Evolutionary conservation across 2,329 filamentous ascomycete genomes (phyloP).

Genomic region (Calonectria montana): DNA sequence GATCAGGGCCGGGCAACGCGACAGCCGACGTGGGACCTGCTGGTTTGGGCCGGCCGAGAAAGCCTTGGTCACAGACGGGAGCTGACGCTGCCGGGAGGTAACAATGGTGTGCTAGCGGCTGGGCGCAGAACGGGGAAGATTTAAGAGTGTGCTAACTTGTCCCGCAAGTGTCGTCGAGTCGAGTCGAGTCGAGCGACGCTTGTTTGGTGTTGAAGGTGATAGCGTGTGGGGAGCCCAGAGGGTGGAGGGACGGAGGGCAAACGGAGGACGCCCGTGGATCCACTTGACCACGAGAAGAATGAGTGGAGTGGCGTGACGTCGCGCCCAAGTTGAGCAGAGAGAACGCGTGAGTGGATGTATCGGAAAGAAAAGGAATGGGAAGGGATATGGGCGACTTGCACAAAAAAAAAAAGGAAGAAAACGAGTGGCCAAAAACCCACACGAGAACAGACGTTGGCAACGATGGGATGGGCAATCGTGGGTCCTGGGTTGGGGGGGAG

Average conservation of each 20-base stretch:
- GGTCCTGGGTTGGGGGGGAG: neutral
- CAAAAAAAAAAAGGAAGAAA: conserved; percentile 30
- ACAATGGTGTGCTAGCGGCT: conserved; percentile 25
- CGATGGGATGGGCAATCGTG: conserved; percentile 2
- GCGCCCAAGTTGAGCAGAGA: conserved; percentile 27
- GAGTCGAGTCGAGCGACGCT: conserved; percentile 14
- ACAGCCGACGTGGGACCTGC: conserved; percentile 27
- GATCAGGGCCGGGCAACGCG: conserved; percentile 32
- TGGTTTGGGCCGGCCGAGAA: conserved; percentile 20
- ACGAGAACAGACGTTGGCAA: neutral
- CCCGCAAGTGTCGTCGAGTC: neutral
- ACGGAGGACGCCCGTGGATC: conserved; percentile 8
- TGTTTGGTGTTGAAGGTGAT: conserved; percentile 16
- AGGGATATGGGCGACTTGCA: conserved; percentile 24
- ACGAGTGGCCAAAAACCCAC: neutral
- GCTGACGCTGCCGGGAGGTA: conserved; percentile 21
- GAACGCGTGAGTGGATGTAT: conserved; percentile 33
- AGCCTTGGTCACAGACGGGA: conserved; percentile 22
- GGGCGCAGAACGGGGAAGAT: conserved; percentile 24
- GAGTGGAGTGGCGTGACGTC: conserved; percentile 38
- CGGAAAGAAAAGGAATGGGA: conserved; percentile 29
- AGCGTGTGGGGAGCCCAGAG: neutral
- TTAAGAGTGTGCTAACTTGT: conserved; percentile 3
- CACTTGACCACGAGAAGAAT: conserved; percentile 24
- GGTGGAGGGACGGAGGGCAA: neutral